A percentile compares a stretch with the other conserved stretches of the same genome.
phyloP scores from a whole-genome alignment of 768 basidiomycete species.

The Rhodocollybia butyracea region DNA sequence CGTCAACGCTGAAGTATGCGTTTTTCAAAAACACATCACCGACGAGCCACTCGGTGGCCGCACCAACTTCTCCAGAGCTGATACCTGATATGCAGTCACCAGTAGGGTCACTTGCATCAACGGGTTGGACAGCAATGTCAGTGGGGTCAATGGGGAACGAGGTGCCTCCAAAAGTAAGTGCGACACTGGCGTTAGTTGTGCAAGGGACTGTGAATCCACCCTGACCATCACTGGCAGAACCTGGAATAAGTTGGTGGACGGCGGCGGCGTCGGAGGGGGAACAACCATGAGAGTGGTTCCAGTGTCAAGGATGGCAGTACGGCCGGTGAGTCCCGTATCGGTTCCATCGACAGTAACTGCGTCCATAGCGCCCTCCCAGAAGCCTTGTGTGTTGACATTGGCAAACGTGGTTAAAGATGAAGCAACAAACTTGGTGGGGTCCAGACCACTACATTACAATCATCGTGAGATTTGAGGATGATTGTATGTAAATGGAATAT shows the following conservation, averaged over 20 bases:
- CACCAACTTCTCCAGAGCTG: conserved; percentile 56
- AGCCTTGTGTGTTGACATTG: conserved; percentile 66
- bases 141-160: conserved; percentile 56
- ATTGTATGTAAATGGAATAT: neutral
- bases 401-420: conserved; percentile 52
- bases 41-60: conserved; percentile 64
- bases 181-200: conserved; percentile 37
- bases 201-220: conserved; percentile 54
- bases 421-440: conserved; percentile 63
- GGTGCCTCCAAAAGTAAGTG: conserved; percentile 45
- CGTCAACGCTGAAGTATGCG: conserved; percentile 36
- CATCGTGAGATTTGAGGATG: neutral
- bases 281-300: conserved; percentile 55
- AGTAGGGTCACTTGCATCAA: conserved; percentile 47
- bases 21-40: conserved; percentile 36
- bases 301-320: conserved; percentile 72
- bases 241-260: conserved; percentile 40
- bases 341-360: conserved; percentile 56
- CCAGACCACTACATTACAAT: conserved; percentile 43
- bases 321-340: conserved; percentile 47
- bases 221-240: conserved; percentile 39
- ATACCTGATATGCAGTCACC: conserved; percentile 76
- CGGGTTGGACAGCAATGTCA: conserved; percentile 56
- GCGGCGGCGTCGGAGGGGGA: conserved; percentile 35
- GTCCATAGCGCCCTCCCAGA: conserved; percentile 76